A percentile compares a stretch with the other conserved stretches of the same genome.
phyloP scores from a whole-genome alignment of 192 early-diverging fungal species.

The Phlyctochytrium planicorne region DNA sequence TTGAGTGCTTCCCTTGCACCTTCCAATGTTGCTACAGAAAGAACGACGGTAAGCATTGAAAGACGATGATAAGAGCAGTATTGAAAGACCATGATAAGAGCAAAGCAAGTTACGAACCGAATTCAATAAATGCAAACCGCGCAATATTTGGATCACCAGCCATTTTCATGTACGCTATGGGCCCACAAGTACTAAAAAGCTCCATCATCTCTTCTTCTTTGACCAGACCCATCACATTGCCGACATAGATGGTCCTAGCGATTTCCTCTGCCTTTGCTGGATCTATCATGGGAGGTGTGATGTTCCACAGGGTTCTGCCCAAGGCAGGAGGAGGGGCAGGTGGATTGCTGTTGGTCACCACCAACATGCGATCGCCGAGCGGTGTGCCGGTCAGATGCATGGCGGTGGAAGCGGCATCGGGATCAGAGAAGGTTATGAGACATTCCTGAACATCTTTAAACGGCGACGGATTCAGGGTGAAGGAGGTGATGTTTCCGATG shows the following conservation, averaged over 20 bases:
- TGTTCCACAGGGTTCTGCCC: slow-evolving; percentile 26
- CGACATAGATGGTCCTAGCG: slow-evolving; percentile 73
- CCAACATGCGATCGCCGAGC: slow-evolving; percentile 63
- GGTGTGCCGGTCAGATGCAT: slow-evolving; percentile 66
- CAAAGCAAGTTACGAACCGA: slow-evolving; percentile 52
- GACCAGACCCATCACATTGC: slow-evolving; percentile 60
- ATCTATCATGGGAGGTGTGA: slow-evolving; percentile 50
- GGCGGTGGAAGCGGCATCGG: slow-evolving; percentile 48
- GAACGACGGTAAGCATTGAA: not conserved
- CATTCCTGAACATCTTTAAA: slow-evolving; percentile 52
- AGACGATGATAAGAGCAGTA: slow-evolving; percentile 1
- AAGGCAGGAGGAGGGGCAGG: slow-evolving; percentile 8
- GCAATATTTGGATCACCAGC: slow-evolving; percentile 70
- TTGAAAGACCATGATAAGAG: no score
- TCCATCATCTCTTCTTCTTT: slow-evolving; percentile 62
- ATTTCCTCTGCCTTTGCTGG: slow-evolving; percentile 73
- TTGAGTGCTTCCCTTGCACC: slow-evolving; percentile 57
- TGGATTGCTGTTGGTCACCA: slow-evolving; percentile 39
- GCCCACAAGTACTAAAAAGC: slow-evolving; percentile 62
- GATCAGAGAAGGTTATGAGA: slow-evolving; percentile 56
- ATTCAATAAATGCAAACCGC: slow-evolving; percentile 79
- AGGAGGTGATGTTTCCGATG: slow-evolving; percentile 49
- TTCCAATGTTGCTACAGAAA: slow-evolving; percentile 39
- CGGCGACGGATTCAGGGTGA: slow-evolving; percentile 46
- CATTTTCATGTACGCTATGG: slow-evolving; percentile 71